Evolutionary conservation across 805 yeast species (phyloP), one percentile per base, ranked within the genome.

Genomic region (Yarrowia keelungensis): DNA sequence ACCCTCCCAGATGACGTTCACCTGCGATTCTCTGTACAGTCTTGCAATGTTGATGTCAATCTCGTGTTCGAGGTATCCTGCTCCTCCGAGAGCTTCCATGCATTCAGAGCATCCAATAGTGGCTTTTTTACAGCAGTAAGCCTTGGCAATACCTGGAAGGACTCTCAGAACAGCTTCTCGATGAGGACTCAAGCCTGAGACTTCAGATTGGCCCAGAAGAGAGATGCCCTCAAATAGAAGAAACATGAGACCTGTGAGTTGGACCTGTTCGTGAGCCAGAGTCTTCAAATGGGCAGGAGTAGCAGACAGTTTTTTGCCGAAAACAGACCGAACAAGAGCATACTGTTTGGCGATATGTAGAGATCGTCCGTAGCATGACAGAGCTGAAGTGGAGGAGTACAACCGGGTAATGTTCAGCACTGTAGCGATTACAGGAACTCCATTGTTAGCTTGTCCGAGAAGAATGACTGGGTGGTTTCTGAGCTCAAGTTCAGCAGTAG

Each of bases 31-130:
- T 19, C 77, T 69, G 39, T 69, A 70, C 2, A 75, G 61, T 2
- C 77, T 66, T 3, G 74, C 78, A 51, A 76, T 74, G 65, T 76
- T 75, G 66, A 76, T 51, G 42, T 70, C 72, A 8, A 73, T 72
- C 41, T 76, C 79, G 59, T 75, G 75, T 56, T 75, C 78, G 66
- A 76, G 66, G 58, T 75, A 76, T 19, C 78, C 78, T 0, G 73
- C 73, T 5, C 78, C 78, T 26, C 78, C 78, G 14, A 76, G 67
- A 11, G 76, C 76, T 54, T 76, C 78, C 77, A 76, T 76, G 58
- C 79, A 76, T 59, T 76, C 78, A 1, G 75, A 73, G 16, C 75
- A 70, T 2, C 77, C 76, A 12, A 70, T 68, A 9, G 74, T 64
- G 41, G 78, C 67, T 14, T 66, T 54, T 56, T 76, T 76, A 15